Evolutionary conservation across 495 filamentous ascomycete genomes (phyloP).

Genomic region (Aspergillus incahuasiensis): DNA sequence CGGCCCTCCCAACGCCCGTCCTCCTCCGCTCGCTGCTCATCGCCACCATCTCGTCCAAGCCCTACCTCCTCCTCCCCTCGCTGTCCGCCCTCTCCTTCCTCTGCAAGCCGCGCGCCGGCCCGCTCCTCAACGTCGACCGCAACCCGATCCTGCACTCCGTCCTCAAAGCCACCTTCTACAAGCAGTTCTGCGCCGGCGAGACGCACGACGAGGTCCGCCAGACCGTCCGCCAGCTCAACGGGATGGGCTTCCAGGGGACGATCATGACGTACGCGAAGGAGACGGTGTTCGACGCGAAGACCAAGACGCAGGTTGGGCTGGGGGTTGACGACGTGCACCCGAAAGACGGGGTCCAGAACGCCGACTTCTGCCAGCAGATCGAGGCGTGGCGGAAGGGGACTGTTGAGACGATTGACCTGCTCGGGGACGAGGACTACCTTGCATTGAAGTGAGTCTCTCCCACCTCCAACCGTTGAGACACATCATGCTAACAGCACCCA

Average conservation of each 20-base stretch:
- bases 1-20: slow-evolving; percentile 57
- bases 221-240: slow-evolving; percentile 33
- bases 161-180: slow-evolving; percentile 43
- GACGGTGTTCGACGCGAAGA: slow-evolving; percentile 36
- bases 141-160: slow-evolving; percentile 38
- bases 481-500: slow-evolving; percentile 6
- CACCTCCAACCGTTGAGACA: background rate
- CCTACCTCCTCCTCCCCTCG: slow-evolving; percentile 57
- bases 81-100: slow-evolving; percentile 60
- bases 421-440: slow-evolving; percentile 67
- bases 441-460: slow-evolving; percentile 61
- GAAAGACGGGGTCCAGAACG: too few species aligned
- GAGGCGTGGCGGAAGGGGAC: slow-evolving; percentile 65
- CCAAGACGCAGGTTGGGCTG: slow-evolving; percentile 25
- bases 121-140: slow-evolving; percentile 37
- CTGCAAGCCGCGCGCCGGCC: slow-evolving; percentile 23
- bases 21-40: slow-evolving; percentile 73
- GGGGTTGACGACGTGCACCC: slow-evolving; percentile 13
- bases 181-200: slow-evolving; percentile 46
- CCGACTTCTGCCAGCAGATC: slow-evolving; percentile 47
- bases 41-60: slow-evolving; percentile 50
- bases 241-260: slow-evolving; percentile 41
- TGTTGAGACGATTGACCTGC: slow-evolving; percentile 64
- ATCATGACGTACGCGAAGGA: slow-evolving; percentile 46
- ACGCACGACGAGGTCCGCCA: slow-evolving; percentile 28